Base-by-base conservation (phyloP, 768 basidiomycete species). In the Podaxis carcinomalis region DNA sequence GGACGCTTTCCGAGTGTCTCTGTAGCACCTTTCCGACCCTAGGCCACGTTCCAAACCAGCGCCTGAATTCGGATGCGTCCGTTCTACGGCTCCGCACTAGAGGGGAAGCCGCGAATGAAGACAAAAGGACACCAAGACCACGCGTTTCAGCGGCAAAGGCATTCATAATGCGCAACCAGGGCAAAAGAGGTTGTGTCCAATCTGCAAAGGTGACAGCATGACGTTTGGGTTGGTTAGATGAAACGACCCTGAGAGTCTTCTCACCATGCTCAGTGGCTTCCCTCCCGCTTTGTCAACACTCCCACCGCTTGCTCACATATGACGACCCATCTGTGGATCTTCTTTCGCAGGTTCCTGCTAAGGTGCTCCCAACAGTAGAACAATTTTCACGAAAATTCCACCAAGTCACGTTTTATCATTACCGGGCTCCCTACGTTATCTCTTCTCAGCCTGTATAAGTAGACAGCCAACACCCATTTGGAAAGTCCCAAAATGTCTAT, bases 401-500 rank as follows among this genome's bases (percentile, higher is more conserved):
- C 9, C 25, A 23, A 49, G 47, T 49, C 47, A 49, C 47, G 47
- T 27, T 49, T 11, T 49, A 3, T 49, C 47, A 5, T 49, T 27
- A 27, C 25, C 19, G 19, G 16, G n/a, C 19, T 44, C 42, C 42
- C 42, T 44, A 44, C 42, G 42, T 44, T 44, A 44, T 44, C 42
- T 16, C 14, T 44, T n/a, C 3, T 44, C 16, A 32, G 32, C 32
- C 25, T 44, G 32, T 51, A 51, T 59, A 59, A 51, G 37, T 51
- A 42, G 19, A 19, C 19, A 6, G 42, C 39, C 57, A 16, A 51
- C 11, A 13, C 50, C 49, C 37, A 40, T 36, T 50, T 50, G 37
- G 40, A 1, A 21, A 14, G 37, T 25, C 51, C 14, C 32, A 19
- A 28, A 21, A 73, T 73, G 74, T 75, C 72, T 50, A 69, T 62